Base-by-base conservation (phyloP, 192 early-diverging fungal species). In the Coemansia asiatica region DNA sequence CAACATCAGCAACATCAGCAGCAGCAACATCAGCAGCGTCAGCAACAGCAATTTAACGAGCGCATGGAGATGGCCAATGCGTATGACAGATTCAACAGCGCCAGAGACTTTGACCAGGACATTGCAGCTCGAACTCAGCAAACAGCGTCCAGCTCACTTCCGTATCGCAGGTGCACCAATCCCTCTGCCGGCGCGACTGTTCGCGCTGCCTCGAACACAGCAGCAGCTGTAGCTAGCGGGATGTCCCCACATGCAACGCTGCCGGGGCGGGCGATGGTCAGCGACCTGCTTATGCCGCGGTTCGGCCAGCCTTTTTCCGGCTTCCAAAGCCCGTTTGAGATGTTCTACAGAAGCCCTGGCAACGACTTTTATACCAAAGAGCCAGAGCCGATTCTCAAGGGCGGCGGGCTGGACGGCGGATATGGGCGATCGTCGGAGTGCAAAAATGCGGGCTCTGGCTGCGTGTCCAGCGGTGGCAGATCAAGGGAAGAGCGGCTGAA, bases 281-380 rank as follows among this genome's bases (percentile, higher is more conserved):
- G 78, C 67, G 69, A 81, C 31, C 66, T 80, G 29, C 46, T 80
- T 31, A 80, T 74, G 77, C 77, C 77, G 2, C 49, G 53, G 25
- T 74, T 74, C 18, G 59, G 65, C 10, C 51, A 59, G 19, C 54
- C 77, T 22, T 80, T 80, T 36, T 48, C 77, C 0, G 68, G 62
- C 21, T 75, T 80, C 58, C 61, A 67, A 13, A 74, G 57, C 38
- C 63, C 72, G 6, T 80, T 80, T 35, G 50, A 54, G 23, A n/a
- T 51, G 9, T 46, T 68, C 56, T 68, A 55, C 59, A 31, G 55
- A 4, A 29, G 29, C 28, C 18, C 51, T n/a, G 35, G 47, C 13
- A 35, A 59, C 28, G 63, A 64, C 29, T 57, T 61, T 29, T 54
- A 25, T 9, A 12, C 51, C 25, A 23, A 44, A 2, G 36, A 60